A percentile compares a stretch with the other conserved stretches of the same genome.
These are phyloP conservation scores for Rosa rugosa DNA, from an alignment of 306 rosid species.

Conservation along the genomic window DNA sequence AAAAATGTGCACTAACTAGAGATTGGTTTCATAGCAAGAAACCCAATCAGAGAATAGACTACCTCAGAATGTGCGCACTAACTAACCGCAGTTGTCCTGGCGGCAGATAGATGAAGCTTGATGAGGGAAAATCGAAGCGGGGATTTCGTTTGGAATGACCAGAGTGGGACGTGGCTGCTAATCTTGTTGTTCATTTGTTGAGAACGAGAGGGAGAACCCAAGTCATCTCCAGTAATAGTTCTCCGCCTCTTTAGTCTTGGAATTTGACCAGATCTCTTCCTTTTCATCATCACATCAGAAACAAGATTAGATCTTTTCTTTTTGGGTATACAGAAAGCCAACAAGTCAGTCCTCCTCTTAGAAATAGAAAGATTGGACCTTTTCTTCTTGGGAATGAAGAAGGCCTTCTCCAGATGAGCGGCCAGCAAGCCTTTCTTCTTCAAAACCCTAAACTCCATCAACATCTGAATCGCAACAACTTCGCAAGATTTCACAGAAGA, in stretches of 20 bases:
- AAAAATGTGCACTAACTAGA: too few species aligned
- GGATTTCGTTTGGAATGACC: neutral
- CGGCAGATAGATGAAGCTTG: neutral
- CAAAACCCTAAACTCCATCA: too few species aligned
- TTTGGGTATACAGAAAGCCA: neutral
- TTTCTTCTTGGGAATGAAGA: neutral
- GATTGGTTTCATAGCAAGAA: neutral
- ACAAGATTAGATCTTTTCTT: neutral
- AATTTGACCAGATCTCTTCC: neutral
- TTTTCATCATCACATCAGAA: neutral
- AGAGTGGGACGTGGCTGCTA: neutral
- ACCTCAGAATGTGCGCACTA: neutral
- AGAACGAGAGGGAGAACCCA: neutral
- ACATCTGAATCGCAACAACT: too few species aligned
- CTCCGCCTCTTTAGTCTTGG: neutral
- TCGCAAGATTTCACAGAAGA: too few species aligned
- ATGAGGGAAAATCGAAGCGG: neutral
- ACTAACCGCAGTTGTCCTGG: neutral
- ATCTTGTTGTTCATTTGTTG: neutral
- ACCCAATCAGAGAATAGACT: neutral
- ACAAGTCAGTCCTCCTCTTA: neutral
- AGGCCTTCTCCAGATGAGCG: neutral
- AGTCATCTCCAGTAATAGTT: neutral
- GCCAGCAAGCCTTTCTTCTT: neutral
- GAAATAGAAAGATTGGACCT: conserved; percentile 13